phyloP scores from a whole-genome alignment of 2,329 filamentous ascomycete genomes.

The Apiospora hydei region DNA sequence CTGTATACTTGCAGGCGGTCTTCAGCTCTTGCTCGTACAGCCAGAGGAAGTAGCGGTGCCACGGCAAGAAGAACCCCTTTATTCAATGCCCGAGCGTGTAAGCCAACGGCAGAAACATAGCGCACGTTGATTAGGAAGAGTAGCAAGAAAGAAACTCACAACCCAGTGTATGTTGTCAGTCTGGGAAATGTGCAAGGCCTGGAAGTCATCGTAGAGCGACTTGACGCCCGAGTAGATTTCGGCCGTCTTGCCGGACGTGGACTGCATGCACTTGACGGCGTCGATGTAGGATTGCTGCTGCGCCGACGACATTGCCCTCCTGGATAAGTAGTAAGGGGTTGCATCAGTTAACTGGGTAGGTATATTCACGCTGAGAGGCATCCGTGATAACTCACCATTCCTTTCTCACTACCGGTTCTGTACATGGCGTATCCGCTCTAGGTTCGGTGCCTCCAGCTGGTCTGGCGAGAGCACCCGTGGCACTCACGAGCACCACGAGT shows the following conservation, averaged over 20 bases:
- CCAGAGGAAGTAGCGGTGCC: conserved; percentile 32
- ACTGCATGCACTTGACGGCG: conserved; percentile 49
- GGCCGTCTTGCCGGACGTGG: conserved; percentile 39
- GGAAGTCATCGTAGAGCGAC: conserved; percentile 54
- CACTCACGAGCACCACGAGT: not conserved
- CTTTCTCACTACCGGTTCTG: not conserved
- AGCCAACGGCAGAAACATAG: not conserved
- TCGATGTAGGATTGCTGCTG: conserved; percentile 47
- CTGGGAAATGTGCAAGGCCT: conserved; percentile 51
- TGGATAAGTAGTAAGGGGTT: not conserved
- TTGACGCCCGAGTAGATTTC: conserved; percentile 44
- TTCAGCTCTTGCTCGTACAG: conserved; percentile 31
- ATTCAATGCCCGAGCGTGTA: not conserved
- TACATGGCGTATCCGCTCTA: not conserved
- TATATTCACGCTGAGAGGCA: not conserved
- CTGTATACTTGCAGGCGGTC: conserved; percentile 27
- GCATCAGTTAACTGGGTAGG: not conserved
- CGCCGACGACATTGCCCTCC: conserved; percentile 18
- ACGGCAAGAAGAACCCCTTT: conserved; percentile 27
- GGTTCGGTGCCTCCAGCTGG: not conserved
- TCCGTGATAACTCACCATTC: not conserved
- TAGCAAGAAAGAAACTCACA: not conserved
- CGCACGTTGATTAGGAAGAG: not conserved
- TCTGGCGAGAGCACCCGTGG: not conserved
- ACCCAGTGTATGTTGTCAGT: conserved; percentile 46